Evolutionary conservation across 768 basidiomycete species (phyloP), one percentile per base, ranked within the genome.

Genomic region (Suillus decipiens): DNA sequence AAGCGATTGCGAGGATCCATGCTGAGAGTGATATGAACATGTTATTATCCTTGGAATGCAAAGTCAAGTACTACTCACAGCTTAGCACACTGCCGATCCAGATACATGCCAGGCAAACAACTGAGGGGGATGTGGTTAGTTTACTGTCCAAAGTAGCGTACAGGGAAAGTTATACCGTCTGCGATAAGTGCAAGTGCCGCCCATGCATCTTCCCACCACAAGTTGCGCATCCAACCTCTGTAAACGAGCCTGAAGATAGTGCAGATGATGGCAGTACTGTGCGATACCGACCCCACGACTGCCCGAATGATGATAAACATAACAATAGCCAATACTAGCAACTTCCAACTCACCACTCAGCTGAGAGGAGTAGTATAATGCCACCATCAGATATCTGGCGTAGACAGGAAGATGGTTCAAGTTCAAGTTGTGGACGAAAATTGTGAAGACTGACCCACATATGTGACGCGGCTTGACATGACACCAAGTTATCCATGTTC

Each of bases 191-290:
- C 75, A 1, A 72, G 43, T n/a, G 60, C 53, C 3, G 68, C 71
- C 67, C 66, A 72, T 6, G 51, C 63, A 39, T 75, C 75, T 45
- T 76, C 73, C 75, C 73, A 75, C 70, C 75, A 72, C 22, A 73
- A 73, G 19, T 55, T 54, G 5, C 59, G 37, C 56, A 60, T 70
- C 43, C 64, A 57, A 64, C 64, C 64, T 34, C 71, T 68, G 58
- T 70, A 70, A 5, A 17, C 1, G 9, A 76, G 19, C 57, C 73
- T 65, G n/a, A 72, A 69, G 4, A 67, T 7, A 8, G 73, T 76
- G 56, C 65, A 61, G 17, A 61, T 37, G 19, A 76, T 70, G 24
- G 73, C 73, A 2, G 66, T 54, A 2, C 63, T n/a, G 3, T 74
- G 73, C 17, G 65, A 68, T 7, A 47, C 33, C 24, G 45, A 51